Evolutionary conservation across 345 rosid genomes (phyloP), one percentile per base, ranked within the genome.

Genomic region (Clausena lansium): DNA sequence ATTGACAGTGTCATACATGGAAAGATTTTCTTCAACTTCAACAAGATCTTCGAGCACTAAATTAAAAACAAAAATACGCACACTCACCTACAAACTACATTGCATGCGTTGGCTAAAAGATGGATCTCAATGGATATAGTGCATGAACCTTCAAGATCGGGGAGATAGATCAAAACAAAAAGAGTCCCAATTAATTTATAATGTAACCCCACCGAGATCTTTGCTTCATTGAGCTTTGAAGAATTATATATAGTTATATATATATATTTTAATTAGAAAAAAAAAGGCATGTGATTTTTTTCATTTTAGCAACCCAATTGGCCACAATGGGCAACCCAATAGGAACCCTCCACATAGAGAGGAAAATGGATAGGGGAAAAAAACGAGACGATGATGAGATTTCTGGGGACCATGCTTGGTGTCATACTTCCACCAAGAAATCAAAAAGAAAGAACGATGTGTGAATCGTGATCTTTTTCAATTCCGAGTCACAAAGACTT

Each of bases 391-490:
- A 45, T 3, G 17, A 45, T 45, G 35, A 61, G 28, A 45, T 24
- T 45, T 62, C 11, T 33, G 19, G 32, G 64, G 71, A n/a, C 35
- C 78, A 66, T 65, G 61, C 35, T 52, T 52, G 27, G 64, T 52
- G 71, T 66, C 71, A 76, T 52, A 33, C 47, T 66, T 75, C 78
- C 78, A 75, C 78, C 71, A 24, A 50, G 24, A 27, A 45, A 52
- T 52, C 7, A 59, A 14, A 27, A 22, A 45, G 66, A 64, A 24
- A 38, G 36, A 75, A 25, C 6, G 20, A 45, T 8, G 45, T 45
- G 14, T 9, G 11, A 45, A 4, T 28, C 30, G 14, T 22, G 50
- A 0, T 28, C 9, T 32, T 24, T 52, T 50, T 20, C 25, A 20
- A 33, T 65, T 35, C 25, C 14, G 35, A 28, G 39, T 63, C 39